These are phyloP conservation scores for Candida insectorum DNA, from an alignment of 805 yeast genomes.

Conservation along the genomic window DNA sequence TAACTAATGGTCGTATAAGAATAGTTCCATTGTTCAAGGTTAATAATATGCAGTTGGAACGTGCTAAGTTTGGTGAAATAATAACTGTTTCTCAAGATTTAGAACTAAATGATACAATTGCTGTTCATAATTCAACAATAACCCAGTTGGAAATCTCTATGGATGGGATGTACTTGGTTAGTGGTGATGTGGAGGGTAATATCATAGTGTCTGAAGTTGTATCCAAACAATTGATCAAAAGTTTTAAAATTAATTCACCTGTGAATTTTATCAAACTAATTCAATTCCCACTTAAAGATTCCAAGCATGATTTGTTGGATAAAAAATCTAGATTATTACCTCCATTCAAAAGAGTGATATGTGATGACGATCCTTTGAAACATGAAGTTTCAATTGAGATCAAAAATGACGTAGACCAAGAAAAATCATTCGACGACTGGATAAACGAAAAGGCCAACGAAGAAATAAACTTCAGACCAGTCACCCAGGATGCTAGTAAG, in stretches of 20 bases:
- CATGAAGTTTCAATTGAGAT: conserved; percentile 44
- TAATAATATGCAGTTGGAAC: conserved; percentile 44
- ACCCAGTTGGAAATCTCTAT: conserved; percentile 58
- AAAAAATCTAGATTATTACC: conserved; percentile 52
- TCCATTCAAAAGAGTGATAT: conserved; percentile 57
- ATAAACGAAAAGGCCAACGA: conserved; percentile 46
- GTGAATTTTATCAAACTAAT: conserved; percentile 28
- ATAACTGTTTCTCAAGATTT: conserved; percentile 51
- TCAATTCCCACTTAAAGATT: conserved; percentile 16
- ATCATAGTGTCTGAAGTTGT: conserved; percentile 65
- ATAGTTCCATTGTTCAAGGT: conserved; percentile 48
- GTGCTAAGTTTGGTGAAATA: conserved; percentile 55
- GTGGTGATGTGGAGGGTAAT: conserved; percentile 74
- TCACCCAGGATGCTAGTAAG: conserved; percentile 28
- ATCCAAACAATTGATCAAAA: conserved; percentile 64
- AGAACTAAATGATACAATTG: conserved; percentile 48
- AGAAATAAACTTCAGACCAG: conserved; percentile 43
- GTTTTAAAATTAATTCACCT: conserved; percentile 41
- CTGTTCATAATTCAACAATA: conserved; percentile 48
- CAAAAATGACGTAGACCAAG: conserved; percentile 11
- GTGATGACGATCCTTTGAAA: conserved; percentile 25
- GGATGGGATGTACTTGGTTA: conserved; percentile 69
- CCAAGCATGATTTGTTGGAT: conserved; percentile 14
- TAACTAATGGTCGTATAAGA: conserved; percentile 58
- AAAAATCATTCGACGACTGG: conserved; percentile 36